Evolutionary conservation across 2,329 filamentous ascomycete genomes (phyloP).

Genomic region (Aspergillus neoniger): DNA sequence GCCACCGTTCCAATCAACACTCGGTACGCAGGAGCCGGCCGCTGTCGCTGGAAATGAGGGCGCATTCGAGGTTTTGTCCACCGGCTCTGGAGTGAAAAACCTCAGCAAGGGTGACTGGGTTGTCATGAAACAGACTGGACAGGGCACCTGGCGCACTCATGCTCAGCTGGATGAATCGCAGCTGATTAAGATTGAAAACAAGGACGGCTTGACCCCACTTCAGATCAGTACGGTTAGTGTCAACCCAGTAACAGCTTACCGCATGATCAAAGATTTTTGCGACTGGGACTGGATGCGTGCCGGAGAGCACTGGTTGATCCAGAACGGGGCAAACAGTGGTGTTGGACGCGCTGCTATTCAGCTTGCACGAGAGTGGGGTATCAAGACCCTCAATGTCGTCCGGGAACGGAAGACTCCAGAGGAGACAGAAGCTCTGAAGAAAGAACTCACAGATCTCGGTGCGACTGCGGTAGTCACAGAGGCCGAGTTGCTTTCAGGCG

Average conservation of each 20-base stretch:
- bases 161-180: slow-evolving; percentile 64
- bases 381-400: slow-evolving; percentile 87
- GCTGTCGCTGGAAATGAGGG: slow-evolving; percentile 75
- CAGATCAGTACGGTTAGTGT: slow-evolving; percentile 88
- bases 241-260: slow-evolving; percentile 92
- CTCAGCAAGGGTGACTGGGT: slow-evolving; percentile 87
- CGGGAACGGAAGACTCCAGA: slow-evolving; percentile 67
- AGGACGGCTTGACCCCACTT: slow-evolving; percentile 67
- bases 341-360: slow-evolving; percentile 92
- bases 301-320: slow-evolving; percentile 90
- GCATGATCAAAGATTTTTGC: slow-evolving; percentile 82
- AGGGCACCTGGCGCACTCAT: slow-evolving; percentile 95
- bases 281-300: slow-evolving; percentile 52
- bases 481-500: slow-evolving; percentile 52
- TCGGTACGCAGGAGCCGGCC: slow-evolving; percentile 75
- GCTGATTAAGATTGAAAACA: slow-evolving; percentile 70
- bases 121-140: slow-evolving; percentile 77
- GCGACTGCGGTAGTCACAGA: slow-evolving; percentile 66
- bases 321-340: slow-evolving; percentile 94
- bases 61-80: slow-evolving; percentile 81
- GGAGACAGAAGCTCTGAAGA: slow-evolving; percentile 65
- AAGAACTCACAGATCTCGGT: slow-evolving; percentile 62
- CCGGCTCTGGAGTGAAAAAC: slow-evolving; percentile 62
- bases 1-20: slow-evolving; percentile 71
- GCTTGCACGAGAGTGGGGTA: slow-evolving; percentile 79